phyloP scores from a whole-genome alignment of 2,329 filamentous ascomycete species.

The Cladobotryum mycophilum region DNA sequence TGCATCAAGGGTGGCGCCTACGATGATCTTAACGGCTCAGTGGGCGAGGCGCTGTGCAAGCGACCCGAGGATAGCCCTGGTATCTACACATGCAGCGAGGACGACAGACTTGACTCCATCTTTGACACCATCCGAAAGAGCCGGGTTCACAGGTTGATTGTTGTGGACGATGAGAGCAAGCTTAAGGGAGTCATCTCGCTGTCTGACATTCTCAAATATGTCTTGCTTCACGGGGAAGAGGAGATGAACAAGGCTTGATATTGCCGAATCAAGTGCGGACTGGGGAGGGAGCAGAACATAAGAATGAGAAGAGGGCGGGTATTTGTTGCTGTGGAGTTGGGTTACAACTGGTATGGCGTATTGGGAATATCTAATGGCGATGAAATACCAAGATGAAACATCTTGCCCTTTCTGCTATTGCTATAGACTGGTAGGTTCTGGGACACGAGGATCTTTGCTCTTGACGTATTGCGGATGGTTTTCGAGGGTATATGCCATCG shows the following conservation, averaged over 20 bases:
- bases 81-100: constrained; percentile 90
- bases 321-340: background rate
- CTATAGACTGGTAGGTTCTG: constrained; percentile 6
- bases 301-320: background rate
- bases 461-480: background rate
- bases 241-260: constrained; percentile 25
- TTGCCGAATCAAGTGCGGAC: background rate
- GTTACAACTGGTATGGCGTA: constrained; percentile 10
- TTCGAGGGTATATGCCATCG: background rate
- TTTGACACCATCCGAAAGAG: constrained; percentile 96
- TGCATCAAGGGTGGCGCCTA: constrained; percentile 91
- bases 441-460: background rate
- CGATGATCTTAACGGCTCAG: constrained; percentile 77
- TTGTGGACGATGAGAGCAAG: constrained; percentile 83
- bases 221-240: constrained; percentile 73
- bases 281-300: background rate
- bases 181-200: constrained; percentile 87
- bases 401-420: background rate
- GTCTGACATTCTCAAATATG: constrained; percentile 94
- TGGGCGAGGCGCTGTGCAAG: constrained; percentile 84
- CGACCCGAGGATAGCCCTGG: constrained; percentile 87
- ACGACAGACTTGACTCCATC: constrained; percentile 89
- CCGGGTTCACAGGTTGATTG: constrained; percentile 83
- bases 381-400: constrained; percentile 4
- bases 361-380: constrained; percentile 6